These are phyloP conservation scores for Lachnellula occidentalis DNA, from an alignment of 2,329 filamentous ascomycete species.

Conservation along the genomic window DNA sequence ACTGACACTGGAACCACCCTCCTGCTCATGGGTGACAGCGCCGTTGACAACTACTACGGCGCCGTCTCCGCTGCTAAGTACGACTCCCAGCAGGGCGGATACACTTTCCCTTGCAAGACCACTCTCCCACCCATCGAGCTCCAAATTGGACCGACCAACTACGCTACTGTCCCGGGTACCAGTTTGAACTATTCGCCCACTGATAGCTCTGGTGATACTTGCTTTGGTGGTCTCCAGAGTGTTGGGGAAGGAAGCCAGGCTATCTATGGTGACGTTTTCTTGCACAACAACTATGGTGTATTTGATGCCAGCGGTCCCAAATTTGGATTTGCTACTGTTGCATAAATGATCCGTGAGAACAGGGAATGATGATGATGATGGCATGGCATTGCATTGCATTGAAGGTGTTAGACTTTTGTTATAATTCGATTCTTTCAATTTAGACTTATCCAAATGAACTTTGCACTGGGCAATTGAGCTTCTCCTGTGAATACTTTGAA, in stretches of 20 bases:
- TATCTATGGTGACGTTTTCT: slow-evolving; percentile 32
- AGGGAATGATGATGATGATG: not conserved
- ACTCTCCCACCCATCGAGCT: slow-evolving; percentile 33
- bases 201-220: slow-evolving; percentile 16
- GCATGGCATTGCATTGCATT: not conserved
- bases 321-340: slow-evolving; percentile 27
- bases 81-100: slow-evolving; percentile 28
- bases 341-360: slow-evolving; percentile 5
- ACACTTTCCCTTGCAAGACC: slow-evolving; percentile 32
- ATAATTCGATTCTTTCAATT: too few relatives aligned
- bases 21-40: slow-evolving; percentile 31
- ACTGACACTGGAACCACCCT: slow-evolving; percentile 39
- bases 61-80: slow-evolving; percentile 30
- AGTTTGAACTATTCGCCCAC: slow-evolving; percentile 33
- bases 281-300: slow-evolving; percentile 29
- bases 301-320: slow-evolving; percentile 24
- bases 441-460: too few relatives aligned
- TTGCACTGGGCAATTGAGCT: too few relatives aligned
- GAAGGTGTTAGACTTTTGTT: too few relatives aligned
- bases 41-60: slow-evolving; percentile 34
- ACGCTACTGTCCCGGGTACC: slow-evolving; percentile 31
- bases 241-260: slow-evolving; percentile 24
- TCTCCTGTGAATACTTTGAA: too few relatives aligned
- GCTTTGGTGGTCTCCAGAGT: slow-evolving; percentile 35
- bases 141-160: slow-evolving; percentile 27